These are phyloP conservation scores for Rossbeevera mucosa DNA, from an alignment of 768 basidiomycete species.

Conservation along the genomic window DNA sequence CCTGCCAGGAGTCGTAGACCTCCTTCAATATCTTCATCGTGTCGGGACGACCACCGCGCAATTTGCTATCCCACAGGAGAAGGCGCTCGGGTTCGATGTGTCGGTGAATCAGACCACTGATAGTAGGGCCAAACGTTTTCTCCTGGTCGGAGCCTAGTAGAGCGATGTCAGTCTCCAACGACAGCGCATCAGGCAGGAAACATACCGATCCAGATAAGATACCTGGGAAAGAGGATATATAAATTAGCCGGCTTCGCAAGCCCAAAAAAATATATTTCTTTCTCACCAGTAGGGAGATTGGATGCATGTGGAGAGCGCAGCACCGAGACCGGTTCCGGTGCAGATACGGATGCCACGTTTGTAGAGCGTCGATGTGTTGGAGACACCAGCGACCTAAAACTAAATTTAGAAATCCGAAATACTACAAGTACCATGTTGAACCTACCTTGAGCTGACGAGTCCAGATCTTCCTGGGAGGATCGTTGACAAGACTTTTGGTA, in stretches of 20 bases:
- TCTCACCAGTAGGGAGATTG: slow-evolving; percentile 67
- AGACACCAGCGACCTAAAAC: slow-evolving; percentile 72
- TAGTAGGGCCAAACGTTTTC: slow-evolving; percentile 80
- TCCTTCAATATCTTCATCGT: slow-evolving; percentile 73
- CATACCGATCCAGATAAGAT: slow-evolving; percentile 73
- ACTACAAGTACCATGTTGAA: slow-evolving; percentile 1
- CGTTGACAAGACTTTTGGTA: slow-evolving; percentile 62
- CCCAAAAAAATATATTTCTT: neutral
- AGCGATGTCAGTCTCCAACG: slow-evolving; percentile 11
- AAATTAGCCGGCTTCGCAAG: neutral
- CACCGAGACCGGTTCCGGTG: slow-evolving; percentile 78
- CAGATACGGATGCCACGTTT: slow-evolving; percentile 76
- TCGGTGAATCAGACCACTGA: slow-evolving; percentile 65
- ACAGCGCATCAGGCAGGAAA: neutral
- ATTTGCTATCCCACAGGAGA: slow-evolving; percentile 74
- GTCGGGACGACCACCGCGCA: slow-evolving; percentile 69
- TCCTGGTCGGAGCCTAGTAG: slow-evolving; percentile 72
- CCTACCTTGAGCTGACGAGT: slow-evolving; percentile 73
- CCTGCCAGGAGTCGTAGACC: slow-evolving; percentile 61
- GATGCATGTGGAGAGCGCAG: slow-evolving; percentile 73
- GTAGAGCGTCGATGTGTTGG: slow-evolving; percentile 77
- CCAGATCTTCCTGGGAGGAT: slow-evolving; percentile 70
- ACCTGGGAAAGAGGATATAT: slow-evolving; percentile 39
- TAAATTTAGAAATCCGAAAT: slow-evolving; percentile 3
- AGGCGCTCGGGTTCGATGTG: slow-evolving; percentile 71